Conservation (phyloP, 768 basidiomycete genomes). For the Lactarius vividus region DNA sequence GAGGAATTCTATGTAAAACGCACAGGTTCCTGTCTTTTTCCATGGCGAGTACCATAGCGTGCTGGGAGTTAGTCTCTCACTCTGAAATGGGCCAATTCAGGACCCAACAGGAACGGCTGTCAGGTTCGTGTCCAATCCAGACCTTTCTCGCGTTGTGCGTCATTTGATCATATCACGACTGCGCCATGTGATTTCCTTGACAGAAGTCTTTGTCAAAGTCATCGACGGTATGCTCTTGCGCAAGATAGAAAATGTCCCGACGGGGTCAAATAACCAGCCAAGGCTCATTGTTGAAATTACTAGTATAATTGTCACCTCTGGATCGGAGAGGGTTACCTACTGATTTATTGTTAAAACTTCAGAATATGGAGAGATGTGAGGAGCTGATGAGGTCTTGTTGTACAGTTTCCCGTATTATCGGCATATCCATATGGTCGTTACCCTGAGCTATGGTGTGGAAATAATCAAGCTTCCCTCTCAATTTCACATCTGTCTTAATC, state of each 20-base stretch:
- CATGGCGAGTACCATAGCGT: slow-evolving; percentile 59
- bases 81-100: slow-evolving; percentile 79
- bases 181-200: slow-evolving; percentile 91
- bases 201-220: slow-evolving; percentile 87
- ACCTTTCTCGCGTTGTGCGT: background rate
- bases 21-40: slow-evolving; percentile 81
- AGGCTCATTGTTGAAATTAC: slow-evolving; percentile 86
- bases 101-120: slow-evolving; percentile 91
- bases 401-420: background rate
- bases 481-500: background rate
- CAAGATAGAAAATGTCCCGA: slow-evolving; percentile 95
- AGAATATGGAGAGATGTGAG: slow-evolving; percentile 44
- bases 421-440: background rate
- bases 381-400: background rate
- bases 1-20: slow-evolving; percentile 96
- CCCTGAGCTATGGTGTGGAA: background rate
- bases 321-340: background rate
- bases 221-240: slow-evolving; percentile 91
- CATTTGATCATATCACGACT: slow-evolving; percentile 62
- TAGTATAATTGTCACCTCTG: slow-evolving; percentile 45
- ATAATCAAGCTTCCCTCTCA: background rate
- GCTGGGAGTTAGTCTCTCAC: background rate
- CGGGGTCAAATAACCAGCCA: slow-evolving; percentile 85
- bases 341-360: background rate
- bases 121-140: slow-evolving; percentile 46